Evolutionary conservation across 2,329 filamentous ascomycete genomes (phyloP).

Genomic region (Ophiostoma ips): DNA sequence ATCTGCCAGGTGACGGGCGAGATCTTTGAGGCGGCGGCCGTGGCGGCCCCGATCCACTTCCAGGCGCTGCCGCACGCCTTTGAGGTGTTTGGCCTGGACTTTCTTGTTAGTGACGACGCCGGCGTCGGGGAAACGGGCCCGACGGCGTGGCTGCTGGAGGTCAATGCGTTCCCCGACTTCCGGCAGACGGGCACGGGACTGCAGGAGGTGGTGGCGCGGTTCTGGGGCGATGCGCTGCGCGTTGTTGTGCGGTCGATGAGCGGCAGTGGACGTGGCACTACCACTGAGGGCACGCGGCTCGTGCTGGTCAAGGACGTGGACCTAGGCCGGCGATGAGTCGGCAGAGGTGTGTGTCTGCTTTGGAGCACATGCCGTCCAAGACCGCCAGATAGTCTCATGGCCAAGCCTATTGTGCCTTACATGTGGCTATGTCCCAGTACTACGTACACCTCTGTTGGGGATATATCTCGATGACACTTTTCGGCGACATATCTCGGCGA

Average conservation of each 20-base stretch:
- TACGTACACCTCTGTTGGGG: too few relatives aligned
- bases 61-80: conserved; percentile 80
- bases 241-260: conserved; percentile 35
- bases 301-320: conserved; percentile 39
- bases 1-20: conserved; percentile 63
- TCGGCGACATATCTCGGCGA: too few relatives aligned
- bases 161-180: conserved; percentile 96
- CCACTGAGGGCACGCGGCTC: conserved; percentile 20
- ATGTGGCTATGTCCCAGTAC: too few relatives aligned
- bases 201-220: conserved; percentile 53
- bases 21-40: conserved; percentile 73
- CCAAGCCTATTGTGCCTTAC: too few relatives aligned
- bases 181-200: conserved; percentile 73
- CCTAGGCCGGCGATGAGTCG: conserved; percentile 30
- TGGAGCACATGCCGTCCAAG: too few relatives aligned
- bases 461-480: too few relatives aligned
- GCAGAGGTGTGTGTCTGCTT: too few relatives aligned
- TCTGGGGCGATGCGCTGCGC: conserved; percentile 64
- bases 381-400: too few relatives aligned
- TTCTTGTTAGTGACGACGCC: conserved; percentile 52
- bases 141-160: conserved; percentile 65
- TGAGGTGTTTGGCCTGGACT: conserved; percentile 86
- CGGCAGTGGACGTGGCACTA: too few relatives aligned
- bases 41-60: conserved; percentile 79
- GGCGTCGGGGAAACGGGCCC: conserved; percentile 15